These are phyloP conservation scores for Suillus subluteus DNA, from an alignment of 768 basidiomycete genomes.

Conservation along the genomic window DNA sequence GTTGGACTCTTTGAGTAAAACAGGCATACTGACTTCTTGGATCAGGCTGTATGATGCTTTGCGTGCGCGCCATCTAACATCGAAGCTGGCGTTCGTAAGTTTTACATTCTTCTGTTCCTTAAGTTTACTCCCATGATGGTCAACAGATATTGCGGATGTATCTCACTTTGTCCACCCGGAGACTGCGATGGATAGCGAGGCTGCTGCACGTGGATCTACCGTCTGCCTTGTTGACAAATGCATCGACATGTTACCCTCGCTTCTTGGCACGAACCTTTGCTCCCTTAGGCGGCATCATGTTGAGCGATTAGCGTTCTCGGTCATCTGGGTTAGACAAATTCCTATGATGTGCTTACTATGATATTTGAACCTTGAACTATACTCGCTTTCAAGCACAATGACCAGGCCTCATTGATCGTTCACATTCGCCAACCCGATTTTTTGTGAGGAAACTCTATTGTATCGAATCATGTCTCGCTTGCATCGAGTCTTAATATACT, in stretches of 20 bases:
- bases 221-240: conserved; percentile 98
- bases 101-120: not conserved
- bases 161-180: conserved; percentile 94
- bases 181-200: conserved; percentile 95
- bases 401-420: no score
- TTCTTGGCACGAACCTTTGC: conserved; percentile 95
- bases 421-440: no score
- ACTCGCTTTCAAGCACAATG: no score
- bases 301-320: conserved; percentile 92
- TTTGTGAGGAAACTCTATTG: no score
- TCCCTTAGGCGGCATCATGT: conserved; percentile 86
- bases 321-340: conserved; percentile 75
- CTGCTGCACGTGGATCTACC: conserved; percentile 93
- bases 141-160: conserved; percentile 95
- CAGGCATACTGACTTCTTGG: conserved; percentile 13
- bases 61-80: conserved; percentile 84
- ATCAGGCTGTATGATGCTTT: conserved; percentile 92
- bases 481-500: no score
- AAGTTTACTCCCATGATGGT: conserved; percentile 5
- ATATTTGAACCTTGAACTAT: no score
- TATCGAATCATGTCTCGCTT: no score
- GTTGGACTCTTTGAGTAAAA: not conserved
- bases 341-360: not conserved
- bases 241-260: conserved; percentile 94
- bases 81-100: conserved; percentile 97